Percentiles rank a stretch among this genome's conserved stretches.
phyloP scores from a whole-genome alignment of 805 yeast species.

The Saccharomycopsis sp. region DNA sequence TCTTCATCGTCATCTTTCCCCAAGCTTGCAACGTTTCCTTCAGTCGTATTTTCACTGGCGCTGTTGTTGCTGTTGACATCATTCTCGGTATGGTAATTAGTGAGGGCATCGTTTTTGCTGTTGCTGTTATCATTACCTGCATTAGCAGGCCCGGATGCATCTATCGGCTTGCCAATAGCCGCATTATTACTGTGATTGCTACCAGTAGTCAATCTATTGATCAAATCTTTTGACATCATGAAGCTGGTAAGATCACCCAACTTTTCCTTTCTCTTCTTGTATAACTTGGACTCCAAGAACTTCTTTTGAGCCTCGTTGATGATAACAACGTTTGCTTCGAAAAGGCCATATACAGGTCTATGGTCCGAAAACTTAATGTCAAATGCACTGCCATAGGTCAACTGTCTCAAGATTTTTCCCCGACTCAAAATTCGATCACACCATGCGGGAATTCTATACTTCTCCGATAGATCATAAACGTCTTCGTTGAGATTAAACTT shows the following conservation, averaged over 20 bases:
- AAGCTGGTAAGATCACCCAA: conserved; percentile 36
- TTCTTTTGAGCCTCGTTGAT: conserved; percentile 53
- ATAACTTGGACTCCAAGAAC: conserved; percentile 45
- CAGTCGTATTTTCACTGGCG: conserved; percentile 28
- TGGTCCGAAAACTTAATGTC: conserved; percentile 75
- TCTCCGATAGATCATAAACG: conserved; percentile 82
- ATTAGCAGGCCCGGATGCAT: conserved; percentile 15
- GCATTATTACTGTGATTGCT: not conserved
- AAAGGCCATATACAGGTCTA: conserved; percentile 77
- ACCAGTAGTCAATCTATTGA: not conserved
- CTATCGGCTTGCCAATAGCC: not conserved
- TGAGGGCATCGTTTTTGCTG: conserved; percentile 21
- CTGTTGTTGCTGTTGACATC: conserved; percentile 26
- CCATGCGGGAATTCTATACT: conserved; percentile 95
- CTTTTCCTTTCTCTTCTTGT: conserved; percentile 43
- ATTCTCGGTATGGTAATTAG: conserved; percentile 2
- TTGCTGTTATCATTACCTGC: conserved; percentile 24
- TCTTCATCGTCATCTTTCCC: conserved; percentile 25
- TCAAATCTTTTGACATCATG: conserved; percentile 13
- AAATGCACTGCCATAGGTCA: conserved; percentile 51
- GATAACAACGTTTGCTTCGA: conserved; percentile 54
- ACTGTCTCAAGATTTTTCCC: conserved; percentile 51
- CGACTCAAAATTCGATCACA: conserved; percentile 81
- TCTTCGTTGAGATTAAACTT: conserved; percentile 86
- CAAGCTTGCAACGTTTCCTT: conserved; percentile 19